These are phyloP conservation scores for Termitomyces sp. DNA, from an alignment of 1,284 basidiomycete species.

Conservation along the genomic window DNA sequence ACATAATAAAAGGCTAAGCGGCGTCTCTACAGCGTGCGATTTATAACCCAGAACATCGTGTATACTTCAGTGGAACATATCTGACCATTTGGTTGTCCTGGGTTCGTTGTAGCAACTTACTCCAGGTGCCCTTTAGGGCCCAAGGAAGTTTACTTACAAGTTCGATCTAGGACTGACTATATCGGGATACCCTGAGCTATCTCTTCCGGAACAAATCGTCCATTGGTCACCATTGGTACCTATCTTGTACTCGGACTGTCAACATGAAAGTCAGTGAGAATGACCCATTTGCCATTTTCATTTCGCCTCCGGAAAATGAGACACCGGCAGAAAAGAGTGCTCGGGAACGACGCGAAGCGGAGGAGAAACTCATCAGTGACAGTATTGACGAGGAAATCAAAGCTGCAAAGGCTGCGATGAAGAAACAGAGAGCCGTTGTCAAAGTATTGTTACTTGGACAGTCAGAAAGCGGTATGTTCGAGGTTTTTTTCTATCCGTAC, in stretches of 20 bases:
- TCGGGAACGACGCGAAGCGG: constrained; percentile 45
- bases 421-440: constrained; percentile 45
- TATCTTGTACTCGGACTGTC: not conserved
- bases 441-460: constrained; percentile 59
- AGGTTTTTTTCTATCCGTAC: not conserved
- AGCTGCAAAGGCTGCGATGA: constrained; percentile 41
- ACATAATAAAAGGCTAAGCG: not conserved
- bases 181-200: not conserved
- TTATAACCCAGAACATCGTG: not conserved
- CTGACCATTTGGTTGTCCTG: not conserved
- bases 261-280: constrained; percentile 18
- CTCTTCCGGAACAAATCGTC: not conserved
- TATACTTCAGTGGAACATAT: not conserved
- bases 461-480: constrained; percentile 45
- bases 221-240: not conserved
- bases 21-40: not conserved
- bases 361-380: constrained; percentile 52
- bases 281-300: constrained; percentile 49
- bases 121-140: not conserved
- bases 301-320: constrained; percentile 48
- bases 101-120: not conserved
- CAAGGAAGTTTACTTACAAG: not conserved
- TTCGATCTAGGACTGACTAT: not conserved
- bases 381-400: constrained; percentile 60
- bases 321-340: constrained; percentile 32